phyloP scores from a whole-genome alignment of 495 filamentous ascomycete genomes.

The Aspergillus egyptiacus region DNA sequence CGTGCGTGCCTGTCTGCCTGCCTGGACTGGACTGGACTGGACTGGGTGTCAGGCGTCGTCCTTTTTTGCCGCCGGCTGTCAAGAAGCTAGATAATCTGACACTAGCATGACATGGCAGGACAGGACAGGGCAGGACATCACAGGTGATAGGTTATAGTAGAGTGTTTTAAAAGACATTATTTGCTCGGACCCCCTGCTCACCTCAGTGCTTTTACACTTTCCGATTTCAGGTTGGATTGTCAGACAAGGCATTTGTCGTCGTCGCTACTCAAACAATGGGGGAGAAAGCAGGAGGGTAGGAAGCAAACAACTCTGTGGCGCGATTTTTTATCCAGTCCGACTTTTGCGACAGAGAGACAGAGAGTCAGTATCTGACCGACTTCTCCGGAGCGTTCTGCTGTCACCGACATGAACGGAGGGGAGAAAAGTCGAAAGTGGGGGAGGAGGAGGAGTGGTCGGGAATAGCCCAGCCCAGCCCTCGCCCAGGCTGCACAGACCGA shows the following conservation, averaged over 20 bases:
- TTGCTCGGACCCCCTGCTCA: slow-evolving; percentile 5
- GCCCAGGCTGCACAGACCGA: slow-evolving; percentile 15
- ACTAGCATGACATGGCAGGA: slow-evolving; percentile 1
- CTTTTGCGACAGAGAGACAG: background rate
- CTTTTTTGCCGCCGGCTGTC: no score
- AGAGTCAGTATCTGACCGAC: background rate
- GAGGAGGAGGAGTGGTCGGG: background rate
- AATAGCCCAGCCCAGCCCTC: background rate
- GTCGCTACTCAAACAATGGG: background rate
- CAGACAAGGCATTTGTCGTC: slow-evolving; percentile 3
- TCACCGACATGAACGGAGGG: background rate
- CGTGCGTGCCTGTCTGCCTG: no score
- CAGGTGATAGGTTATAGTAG: background rate
- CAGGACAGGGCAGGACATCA: background rate
- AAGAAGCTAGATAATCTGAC: background rate
- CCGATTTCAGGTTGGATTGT: background rate
- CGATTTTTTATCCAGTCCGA: no score
- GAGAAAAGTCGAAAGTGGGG: slow-evolving; percentile 4
- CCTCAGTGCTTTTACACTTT: no score
- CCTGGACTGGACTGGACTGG: background rate
- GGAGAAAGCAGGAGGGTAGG: background rate
- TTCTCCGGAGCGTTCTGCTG: no score
- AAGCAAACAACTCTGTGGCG: background rate
- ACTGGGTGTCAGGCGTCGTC: background rate
- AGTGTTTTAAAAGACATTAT: no score